phyloP scores from a whole-genome alignment of 2,329 filamentous ascomycete genomes.

The Claviceps humidiphila region DNA sequence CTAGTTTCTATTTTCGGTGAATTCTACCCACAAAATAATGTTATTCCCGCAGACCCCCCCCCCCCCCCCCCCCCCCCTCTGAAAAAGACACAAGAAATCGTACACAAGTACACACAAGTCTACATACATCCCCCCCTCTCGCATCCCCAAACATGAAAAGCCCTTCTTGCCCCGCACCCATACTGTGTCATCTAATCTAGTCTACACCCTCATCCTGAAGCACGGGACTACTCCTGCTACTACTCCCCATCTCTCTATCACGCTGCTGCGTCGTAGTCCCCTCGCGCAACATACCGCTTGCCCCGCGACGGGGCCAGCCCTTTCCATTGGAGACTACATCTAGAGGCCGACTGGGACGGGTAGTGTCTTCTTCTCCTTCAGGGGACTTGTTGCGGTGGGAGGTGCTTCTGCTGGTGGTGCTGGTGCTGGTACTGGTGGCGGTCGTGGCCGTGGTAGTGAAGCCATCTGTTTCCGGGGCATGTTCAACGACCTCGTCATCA shows the following conservation, averaged over 20 bases:
- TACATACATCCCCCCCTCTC: too few relatives aligned
- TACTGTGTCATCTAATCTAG: not conserved
- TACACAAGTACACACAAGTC: too few relatives aligned
- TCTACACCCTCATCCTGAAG: slow-evolving; percentile 22
- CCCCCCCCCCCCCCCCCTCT: too few relatives aligned
- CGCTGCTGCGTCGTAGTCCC: slow-evolving; percentile 5
- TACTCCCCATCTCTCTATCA: slow-evolving; percentile 8
- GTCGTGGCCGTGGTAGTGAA: not conserved
- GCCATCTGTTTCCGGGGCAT: slow-evolving; percentile 8
- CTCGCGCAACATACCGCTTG: slow-evolving; percentile 29
- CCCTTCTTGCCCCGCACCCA: not conserved
- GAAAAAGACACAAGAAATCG: too few relatives aligned
- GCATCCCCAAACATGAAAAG: not conserved
- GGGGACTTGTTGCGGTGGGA: slow-evolving; percentile 13
- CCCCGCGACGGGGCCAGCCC: slow-evolving; percentile 26
- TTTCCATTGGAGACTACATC: slow-evolving; percentile 23
- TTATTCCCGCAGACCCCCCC: too few relatives aligned
- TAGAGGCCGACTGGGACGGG: slow-evolving; percentile 33
- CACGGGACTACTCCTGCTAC: slow-evolving; percentile 7
- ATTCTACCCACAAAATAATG: too few relatives aligned
- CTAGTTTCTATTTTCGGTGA: too few relatives aligned
- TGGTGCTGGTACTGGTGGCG: slow-evolving; percentile 3
- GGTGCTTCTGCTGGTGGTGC: slow-evolving; percentile 6
- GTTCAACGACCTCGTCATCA: not conserved
- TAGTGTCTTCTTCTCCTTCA: slow-evolving; percentile 14